These are phyloP conservation scores for Volvox africanus DNA, from an alignment of 139 green algal genomes.

Conservation along the genomic window DNA sequence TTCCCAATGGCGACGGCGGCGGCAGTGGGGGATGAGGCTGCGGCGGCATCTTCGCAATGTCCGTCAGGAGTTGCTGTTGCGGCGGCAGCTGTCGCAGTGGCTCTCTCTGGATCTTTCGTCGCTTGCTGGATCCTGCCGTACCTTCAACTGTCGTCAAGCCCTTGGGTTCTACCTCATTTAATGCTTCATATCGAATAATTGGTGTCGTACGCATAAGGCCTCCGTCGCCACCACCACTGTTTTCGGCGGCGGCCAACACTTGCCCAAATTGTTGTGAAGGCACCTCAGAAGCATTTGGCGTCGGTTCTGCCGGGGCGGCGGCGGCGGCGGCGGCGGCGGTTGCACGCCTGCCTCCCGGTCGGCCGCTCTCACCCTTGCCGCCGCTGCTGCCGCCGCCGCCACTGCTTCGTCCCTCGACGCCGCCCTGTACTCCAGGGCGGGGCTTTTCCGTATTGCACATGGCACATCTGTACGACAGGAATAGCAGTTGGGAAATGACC, in stretches of 20 bases:
- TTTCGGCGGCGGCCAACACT: not conserved
- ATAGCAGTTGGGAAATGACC: too few relatives aligned
- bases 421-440: not conserved
- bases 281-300: too few relatives aligned
- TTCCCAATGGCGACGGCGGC: not conserved
- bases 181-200: too few relatives aligned
- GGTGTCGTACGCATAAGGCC: too few relatives aligned
- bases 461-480: not conserved
- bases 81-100: not conserved
- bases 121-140: not conserved
- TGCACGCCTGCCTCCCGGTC: not conserved
- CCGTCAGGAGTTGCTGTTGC: not conserved
- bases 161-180: too few relatives aligned
- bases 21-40: not conserved
- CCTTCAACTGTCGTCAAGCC: too few relatives aligned
- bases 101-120: not conserved
- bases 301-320: not conserved
- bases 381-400: not conserved
- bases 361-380: not conserved
- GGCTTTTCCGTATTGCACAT: constrained; percentile 17
- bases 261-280: too few relatives aligned
- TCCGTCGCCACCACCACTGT: not conserved
- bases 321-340: not conserved
- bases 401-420: not conserved
- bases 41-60: not conserved